Percentiles rank a stretch among this genome's conserved stretches.
These are phyloP conservation scores for Amanita brunnescens DNA, from an alignment of 768 basidiomycete genomes.

Conservation along the genomic window DNA sequence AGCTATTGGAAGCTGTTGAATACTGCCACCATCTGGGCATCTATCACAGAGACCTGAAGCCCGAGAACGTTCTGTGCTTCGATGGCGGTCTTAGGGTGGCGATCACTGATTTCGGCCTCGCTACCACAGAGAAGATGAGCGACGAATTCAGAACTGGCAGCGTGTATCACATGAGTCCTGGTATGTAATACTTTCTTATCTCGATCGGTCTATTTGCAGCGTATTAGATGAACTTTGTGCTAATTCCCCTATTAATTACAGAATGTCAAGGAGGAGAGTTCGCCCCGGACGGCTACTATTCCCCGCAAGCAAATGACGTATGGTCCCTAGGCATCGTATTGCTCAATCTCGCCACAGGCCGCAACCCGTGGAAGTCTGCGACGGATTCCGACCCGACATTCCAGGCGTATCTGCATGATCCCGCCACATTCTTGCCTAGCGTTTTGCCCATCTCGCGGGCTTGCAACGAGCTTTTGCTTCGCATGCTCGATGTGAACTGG, in stretches of 20 bases:
- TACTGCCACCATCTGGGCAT: conserved; percentile 92
- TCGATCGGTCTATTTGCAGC: not conserved
- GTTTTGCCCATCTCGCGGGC: conserved; percentile 75
- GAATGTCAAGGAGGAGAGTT: conserved; percentile 88
- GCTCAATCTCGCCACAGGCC: conserved; percentile 92
- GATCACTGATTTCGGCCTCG: conserved; percentile 93
- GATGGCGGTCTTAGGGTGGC: conserved; percentile 73
- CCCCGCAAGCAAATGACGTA: conserved; percentile 85
- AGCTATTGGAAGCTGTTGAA: conserved; percentile 91
- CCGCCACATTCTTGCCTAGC: conserved; percentile 69
- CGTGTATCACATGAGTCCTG: conserved; percentile 97
- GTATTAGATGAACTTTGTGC: not conserved
- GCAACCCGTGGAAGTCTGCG: conserved; percentile 98
- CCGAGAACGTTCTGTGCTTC: conserved; percentile 91
- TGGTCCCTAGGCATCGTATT: conserved; percentile 98
- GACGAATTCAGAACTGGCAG: conserved; percentile 93
- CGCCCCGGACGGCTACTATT: conserved; percentile 68
- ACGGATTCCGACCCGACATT: conserved; percentile 82
- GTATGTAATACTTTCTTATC: conserved; percentile 28
- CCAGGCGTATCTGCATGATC: conserved; percentile 75
- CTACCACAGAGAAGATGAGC: conserved; percentile 81
- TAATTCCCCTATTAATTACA: conserved; percentile 23
- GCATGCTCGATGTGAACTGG: conserved; percentile 69
- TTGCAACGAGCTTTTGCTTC: conserved; percentile 65
- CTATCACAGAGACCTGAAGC: conserved; percentile 97